Conservation (phyloP, 495 filamentous ascomycete genomes). For the Penicillium manginii region DNA sequence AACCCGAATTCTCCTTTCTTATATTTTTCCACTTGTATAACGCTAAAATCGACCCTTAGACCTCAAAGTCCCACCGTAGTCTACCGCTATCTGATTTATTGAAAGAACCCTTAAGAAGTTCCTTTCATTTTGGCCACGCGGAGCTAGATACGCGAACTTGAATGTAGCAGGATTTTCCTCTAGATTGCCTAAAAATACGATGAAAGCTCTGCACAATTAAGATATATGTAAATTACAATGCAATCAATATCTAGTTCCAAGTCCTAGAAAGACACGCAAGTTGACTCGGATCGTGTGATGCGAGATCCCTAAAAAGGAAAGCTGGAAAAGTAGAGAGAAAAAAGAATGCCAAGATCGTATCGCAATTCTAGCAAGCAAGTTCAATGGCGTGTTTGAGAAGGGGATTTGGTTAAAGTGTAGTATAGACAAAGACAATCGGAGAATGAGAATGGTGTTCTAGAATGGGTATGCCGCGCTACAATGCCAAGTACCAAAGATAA, state of each 20-base stretch:
- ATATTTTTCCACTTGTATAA: background rate
- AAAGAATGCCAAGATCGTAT: background rate
- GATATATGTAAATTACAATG: background rate
- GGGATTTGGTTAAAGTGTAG: background rate
- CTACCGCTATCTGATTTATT: too few species aligned
- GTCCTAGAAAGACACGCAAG: slow-evolving; percentile 5
- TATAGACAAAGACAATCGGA: slow-evolving; percentile 3
- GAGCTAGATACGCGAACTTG: too few species aligned
- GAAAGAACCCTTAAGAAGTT: too few species aligned
- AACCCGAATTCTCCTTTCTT: slow-evolving; percentile 23
- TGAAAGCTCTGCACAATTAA: too few species aligned
- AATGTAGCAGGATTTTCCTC: too few species aligned
- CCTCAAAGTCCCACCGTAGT: too few species aligned
- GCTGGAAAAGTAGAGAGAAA: background rate
- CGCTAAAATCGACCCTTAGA: too few species aligned
- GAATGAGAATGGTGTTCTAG: slow-evolving; percentile 3
- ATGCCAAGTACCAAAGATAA: slow-evolving; percentile 10
- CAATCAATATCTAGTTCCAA: slow-evolving; percentile 8
- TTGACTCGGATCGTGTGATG: background rate
- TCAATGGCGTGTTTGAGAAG: too few species aligned
- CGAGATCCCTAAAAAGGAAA: background rate
- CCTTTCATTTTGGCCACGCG: too few species aligned
- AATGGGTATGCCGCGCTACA: slow-evolving; percentile 20
- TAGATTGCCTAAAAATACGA: too few species aligned
- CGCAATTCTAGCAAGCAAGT: too few species aligned